A percentile compares a stretch with the other conserved stretches of the same genome.
These are phyloP conservation scores for Pleurotus cornucopiae DNA, from an alignment of 768 basidiomycete species.

Conservation along the genomic window DNA sequence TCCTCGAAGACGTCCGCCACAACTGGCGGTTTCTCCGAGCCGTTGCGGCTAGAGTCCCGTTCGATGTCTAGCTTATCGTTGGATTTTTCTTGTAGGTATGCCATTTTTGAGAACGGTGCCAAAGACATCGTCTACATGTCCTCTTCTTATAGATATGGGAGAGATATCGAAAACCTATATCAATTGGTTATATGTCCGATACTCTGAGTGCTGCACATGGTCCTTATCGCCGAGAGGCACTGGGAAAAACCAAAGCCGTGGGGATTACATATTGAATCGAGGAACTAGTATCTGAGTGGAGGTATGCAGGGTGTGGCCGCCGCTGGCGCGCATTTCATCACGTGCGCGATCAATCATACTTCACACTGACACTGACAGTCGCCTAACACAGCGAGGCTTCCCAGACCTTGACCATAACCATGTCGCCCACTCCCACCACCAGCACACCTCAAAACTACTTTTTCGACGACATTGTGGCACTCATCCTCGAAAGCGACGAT, in stretches of 20 bases:
- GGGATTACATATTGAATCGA: no score
- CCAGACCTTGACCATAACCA: not conserved
- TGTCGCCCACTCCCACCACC: not conserved
- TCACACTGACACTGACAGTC: no score
- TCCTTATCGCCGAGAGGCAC: not conserved
- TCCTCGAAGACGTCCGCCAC: constrained; percentile 40
- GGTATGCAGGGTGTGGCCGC: no score
- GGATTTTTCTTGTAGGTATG: constrained; percentile 1
- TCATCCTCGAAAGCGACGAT: constrained; percentile 44
- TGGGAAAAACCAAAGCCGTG: not conserved
- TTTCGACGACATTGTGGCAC: constrained; percentile 47
- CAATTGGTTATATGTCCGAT: no score
- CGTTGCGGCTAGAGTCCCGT: not conserved
- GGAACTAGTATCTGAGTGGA: no score
- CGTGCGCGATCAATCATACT: no score
- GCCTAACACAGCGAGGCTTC: no score
- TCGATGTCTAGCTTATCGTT: constrained; percentile 16
- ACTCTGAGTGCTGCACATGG: not conserved
- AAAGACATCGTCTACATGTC: no score
- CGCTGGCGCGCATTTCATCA: no score
- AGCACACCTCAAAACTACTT: constrained; percentile 20
- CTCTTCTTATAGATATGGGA: no score
- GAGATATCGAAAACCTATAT: no score
- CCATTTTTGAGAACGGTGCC: not conserved
- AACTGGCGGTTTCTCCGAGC: constrained; percentile 24